A percentile compares a stretch with the other conserved stretches of the same genome.
Evolutionary conservation across 1,284 basidiomycete genomes (phyloP).

Genomic region (Ustilago sp.): DNA sequence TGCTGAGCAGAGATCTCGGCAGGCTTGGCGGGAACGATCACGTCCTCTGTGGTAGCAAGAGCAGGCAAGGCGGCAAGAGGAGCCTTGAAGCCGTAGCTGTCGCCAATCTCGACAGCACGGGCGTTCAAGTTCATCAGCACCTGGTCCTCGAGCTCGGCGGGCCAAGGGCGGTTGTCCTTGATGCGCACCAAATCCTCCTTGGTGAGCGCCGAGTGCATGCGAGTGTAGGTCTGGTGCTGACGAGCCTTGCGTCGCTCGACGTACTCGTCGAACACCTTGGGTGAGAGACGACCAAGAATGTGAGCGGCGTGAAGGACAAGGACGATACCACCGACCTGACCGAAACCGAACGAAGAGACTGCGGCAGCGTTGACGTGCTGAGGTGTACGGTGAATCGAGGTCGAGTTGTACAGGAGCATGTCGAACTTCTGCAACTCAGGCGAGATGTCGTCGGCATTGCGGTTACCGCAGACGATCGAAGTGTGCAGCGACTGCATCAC

Average conservation of each 20-base stretch:
- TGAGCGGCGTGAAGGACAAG: constrained; percentile 91
- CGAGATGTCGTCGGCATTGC: constrained; percentile 82
- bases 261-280: constrained; percentile 81
- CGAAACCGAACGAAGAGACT: constrained; percentile 96
- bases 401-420: constrained; percentile 96
- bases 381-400: constrained; percentile 76
- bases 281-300: constrained; percentile 84
- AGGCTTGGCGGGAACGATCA: constrained; percentile 50
- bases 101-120: constrained; percentile 71
- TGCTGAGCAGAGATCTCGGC: constrained; percentile 54
- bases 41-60: constrained; percentile 37
- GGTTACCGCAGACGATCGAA: constrained; percentile 95
- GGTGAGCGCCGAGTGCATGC: constrained; percentile 65
- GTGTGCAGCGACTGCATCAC: constrained; percentile 86
- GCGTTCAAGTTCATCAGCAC: constrained; percentile 95
- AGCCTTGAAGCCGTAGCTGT: constrained; percentile 60
- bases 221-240: constrained; percentile 62
- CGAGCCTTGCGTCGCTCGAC: constrained; percentile 67
- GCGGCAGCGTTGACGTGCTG: constrained; percentile 63
- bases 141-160: constrained; percentile 84
- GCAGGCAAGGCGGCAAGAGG: constrained; percentile 56
- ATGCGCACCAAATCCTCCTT: constrained; percentile 77
- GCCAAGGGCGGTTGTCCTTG: constrained; percentile 94
- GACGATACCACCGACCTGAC: constrained; percentile 89
- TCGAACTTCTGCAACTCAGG: constrained; percentile 89